Conservation (phyloP, 202 grass and related monocot species). For the Hordeum pubiflorum region DNA sequence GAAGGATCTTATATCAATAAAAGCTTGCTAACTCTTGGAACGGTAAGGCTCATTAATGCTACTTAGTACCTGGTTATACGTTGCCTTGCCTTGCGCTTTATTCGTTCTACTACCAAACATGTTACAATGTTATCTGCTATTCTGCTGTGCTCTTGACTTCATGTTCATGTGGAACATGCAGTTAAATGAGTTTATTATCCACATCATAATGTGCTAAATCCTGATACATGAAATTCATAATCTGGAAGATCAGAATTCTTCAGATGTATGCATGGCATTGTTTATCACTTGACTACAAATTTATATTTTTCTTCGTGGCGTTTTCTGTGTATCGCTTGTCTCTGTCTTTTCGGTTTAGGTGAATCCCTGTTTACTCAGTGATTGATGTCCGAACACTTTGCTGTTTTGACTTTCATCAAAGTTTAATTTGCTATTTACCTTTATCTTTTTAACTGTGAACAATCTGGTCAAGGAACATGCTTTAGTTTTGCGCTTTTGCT, state of each 20-base stretch:
- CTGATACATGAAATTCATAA: background rate
- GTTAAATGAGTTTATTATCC: background rate
- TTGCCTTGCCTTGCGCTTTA: background rate
- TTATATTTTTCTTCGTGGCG: background rate
- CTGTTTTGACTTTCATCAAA: background rate
- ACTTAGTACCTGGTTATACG: background rate
- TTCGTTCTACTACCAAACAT: conserved; percentile 14
- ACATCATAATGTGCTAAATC: background rate
- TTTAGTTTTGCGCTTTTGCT: conserved; percentile 22
- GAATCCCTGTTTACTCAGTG: background rate
- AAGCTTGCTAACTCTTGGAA: conserved; percentile 99
- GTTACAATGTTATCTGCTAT: background rate
- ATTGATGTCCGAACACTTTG: background rate
- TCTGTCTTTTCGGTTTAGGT: background rate
- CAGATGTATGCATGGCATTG: background rate
- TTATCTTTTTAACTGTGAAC: background rate
- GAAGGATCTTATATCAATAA: conserved; percentile 99
- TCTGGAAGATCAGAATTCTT: background rate
- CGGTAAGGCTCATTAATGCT: conserved; percentile 37
- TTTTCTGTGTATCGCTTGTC: background rate
- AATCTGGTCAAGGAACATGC: conserved; percentile 11
- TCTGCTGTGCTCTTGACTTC: background rate
- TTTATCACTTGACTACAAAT: background rate
- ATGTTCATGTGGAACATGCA: background rate
- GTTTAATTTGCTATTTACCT: background rate